These are phyloP conservation scores for Boletus bicolor DNA, from an alignment of 768 basidiomycete genomes.

Conservation along the genomic window DNA sequence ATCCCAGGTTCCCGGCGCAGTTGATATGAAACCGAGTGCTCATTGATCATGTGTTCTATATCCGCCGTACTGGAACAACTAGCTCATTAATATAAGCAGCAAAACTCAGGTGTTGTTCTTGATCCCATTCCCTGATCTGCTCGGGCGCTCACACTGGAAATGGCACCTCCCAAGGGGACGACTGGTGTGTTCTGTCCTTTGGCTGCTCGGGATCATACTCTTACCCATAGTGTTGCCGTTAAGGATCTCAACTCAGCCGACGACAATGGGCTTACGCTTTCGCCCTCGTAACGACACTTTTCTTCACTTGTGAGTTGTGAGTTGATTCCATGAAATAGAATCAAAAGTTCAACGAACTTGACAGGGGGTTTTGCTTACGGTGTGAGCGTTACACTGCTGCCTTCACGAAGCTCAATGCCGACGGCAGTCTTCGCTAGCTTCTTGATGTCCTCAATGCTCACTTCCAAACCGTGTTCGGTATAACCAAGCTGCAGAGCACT, in stretches of 20 bases:
- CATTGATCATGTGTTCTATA: neutral
- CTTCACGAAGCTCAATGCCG: neutral
- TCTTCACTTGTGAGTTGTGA: slow-evolving; percentile 60
- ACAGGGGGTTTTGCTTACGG: slow-evolving; percentile 69
- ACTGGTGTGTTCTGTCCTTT: slow-evolving; percentile 34
- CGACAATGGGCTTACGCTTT: slow-evolving; percentile 57
- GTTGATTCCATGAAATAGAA: neutral
- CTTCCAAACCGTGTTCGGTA: slow-evolving; percentile 67
- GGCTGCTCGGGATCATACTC: neutral
- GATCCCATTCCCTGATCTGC: slow-evolving; percentile 2
- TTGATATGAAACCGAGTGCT: neutral
- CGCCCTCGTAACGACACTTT: slow-evolving; percentile 66
- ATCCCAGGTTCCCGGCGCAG: neutral
- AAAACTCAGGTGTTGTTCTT: slow-evolving; percentile 1
- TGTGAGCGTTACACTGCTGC: slow-evolving; percentile 32
- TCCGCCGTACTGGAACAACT: slow-evolving; percentile 1
- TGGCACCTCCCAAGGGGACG: slow-evolving; percentile 39
- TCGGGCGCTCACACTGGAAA: slow-evolving; percentile 12
- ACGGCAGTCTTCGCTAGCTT: slow-evolving; percentile 40
- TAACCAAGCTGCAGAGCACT: slow-evolving; percentile 68
- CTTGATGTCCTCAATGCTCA: slow-evolving; percentile 70
- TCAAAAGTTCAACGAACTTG: neutral
- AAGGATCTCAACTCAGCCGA: slow-evolving; percentile 41
- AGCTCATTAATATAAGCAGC: slow-evolving; percentile 13
- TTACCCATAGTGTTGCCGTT: neutral